Conservation (phyloP, 495 filamentous ascomycete genomes). For the Penicillium angulare region DNA sequence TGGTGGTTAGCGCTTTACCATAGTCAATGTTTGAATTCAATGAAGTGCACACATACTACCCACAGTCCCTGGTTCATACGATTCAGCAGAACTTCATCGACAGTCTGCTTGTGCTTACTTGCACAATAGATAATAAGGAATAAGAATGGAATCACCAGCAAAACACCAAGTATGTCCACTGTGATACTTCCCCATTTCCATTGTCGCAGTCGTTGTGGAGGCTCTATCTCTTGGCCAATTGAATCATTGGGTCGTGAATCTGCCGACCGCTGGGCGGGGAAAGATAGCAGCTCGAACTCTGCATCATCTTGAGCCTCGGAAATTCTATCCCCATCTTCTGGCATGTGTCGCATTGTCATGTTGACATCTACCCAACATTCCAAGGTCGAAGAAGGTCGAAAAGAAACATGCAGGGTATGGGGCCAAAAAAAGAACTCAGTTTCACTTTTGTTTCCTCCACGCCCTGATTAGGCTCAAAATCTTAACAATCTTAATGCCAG, state of each 20-base stretch:
- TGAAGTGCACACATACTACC: not conserved
- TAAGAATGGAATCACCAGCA: not conserved
- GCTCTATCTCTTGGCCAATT: not conserved
- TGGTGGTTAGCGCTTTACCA: too few species aligned
- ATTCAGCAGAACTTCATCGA: not conserved
- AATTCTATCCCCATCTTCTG: too few species aligned
- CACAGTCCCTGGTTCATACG: slow-evolving; percentile 2
- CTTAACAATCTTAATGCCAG: too few species aligned
- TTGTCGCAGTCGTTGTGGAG: not conserved
- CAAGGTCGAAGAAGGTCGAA: too few species aligned
- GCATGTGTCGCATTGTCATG: too few species aligned
- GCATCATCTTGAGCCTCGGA: too few species aligned
- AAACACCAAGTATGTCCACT: not conserved
- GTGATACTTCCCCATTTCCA: slow-evolving; percentile 1
- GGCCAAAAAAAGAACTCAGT: too few species aligned
- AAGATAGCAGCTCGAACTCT: not conserved
- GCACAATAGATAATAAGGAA: not conserved
- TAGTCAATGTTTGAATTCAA: too few species aligned
- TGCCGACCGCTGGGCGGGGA: not conserved
- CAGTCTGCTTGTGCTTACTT: not conserved
- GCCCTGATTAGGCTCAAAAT: too few species aligned
- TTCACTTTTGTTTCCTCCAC: too few species aligned
- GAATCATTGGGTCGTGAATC: not conserved
- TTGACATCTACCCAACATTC: too few species aligned
- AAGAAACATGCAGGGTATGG: too few species aligned